These are phyloP conservation scores for Suillus lakei DNA, from an alignment of 768 basidiomycete species.

Conservation along the genomic window DNA sequence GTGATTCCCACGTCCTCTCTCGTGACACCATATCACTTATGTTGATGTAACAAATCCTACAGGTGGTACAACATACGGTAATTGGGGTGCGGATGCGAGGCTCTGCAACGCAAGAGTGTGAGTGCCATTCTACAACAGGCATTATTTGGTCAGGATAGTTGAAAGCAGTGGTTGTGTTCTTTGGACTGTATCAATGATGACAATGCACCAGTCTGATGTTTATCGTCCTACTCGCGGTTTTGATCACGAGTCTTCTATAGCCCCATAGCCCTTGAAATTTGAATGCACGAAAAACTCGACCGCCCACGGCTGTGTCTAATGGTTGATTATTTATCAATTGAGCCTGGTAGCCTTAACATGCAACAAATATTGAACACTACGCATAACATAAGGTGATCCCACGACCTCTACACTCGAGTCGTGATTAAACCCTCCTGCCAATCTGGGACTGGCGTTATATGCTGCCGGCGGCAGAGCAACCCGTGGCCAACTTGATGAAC, in stretches of 20 bases:
- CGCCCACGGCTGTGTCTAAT: too few species aligned
- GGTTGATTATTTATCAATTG: too few species aligned
- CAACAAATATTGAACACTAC: too few species aligned
- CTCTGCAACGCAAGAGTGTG: constrained; percentile 25
- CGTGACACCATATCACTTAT: too few species aligned
- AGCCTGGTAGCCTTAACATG: too few species aligned
- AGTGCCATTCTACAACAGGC: constrained; percentile 25
- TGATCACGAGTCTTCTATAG: too few species aligned
- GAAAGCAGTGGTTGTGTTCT: constrained; percentile 10
- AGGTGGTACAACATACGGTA: constrained; percentile 18
- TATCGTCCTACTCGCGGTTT: too few species aligned
- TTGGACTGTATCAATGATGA: constrained; percentile 25
- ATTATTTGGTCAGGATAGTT: constrained; percentile 22
- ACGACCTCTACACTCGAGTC: too few species aligned
- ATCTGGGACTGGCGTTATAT: not conserved
- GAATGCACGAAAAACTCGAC: too few species aligned
- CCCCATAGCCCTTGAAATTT: too few species aligned
- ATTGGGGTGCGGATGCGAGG: constrained; percentile 5
- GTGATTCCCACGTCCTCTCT: constrained; percentile 3
- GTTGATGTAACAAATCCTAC: not conserved
- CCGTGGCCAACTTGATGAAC: not conserved
- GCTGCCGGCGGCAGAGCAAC: not conserved
- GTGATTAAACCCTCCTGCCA: not conserved
- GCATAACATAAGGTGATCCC: too few species aligned
- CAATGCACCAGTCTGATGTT: constrained; percentile 12